Percentiles rank a stretch among this genome's conserved stretches.
Evolutionary conservation across 306 rosid genomes (phyloP).

Genomic region (Lathyrus sativus): DNA sequence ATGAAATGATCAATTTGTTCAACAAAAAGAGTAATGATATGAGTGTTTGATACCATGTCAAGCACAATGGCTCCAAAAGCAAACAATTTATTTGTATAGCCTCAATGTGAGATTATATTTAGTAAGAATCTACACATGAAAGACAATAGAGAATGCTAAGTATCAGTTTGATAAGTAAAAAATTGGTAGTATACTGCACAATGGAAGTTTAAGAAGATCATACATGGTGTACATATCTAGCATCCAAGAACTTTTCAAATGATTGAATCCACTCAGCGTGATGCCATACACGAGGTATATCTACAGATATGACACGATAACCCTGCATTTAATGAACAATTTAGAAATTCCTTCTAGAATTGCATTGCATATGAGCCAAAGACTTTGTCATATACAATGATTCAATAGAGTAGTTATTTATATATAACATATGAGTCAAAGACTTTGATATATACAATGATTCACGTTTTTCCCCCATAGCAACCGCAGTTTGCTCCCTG

Average conservation of each 20-base stretch:
- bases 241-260: slow-evolving; percentile 98
- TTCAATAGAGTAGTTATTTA: too few relatives aligned
- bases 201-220: slow-evolving; percentile 40
- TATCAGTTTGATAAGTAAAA: too few relatives aligned
- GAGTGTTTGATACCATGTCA: slow-evolving; percentile 7
- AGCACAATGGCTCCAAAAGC: slow-evolving; percentile 28
- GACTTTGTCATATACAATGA: too few relatives aligned
- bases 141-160: slow-evolving; percentile 31
- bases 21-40: too few relatives aligned
- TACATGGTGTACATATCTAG: slow-evolving; percentile 96
- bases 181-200: slow-evolving; percentile 14
- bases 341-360: slow-evolving; percentile 11
- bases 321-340: slow-evolving; percentile 61
- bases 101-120: slow-evolving; percentile 6
- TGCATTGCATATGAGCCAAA: slow-evolving; percentile 26
- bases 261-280: slow-evolving; percentile 93
- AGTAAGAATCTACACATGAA: slow-evolving; percentile 20
- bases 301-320: slow-evolving; percentile 91
- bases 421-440: too few relatives aligned
- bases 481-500: too few relatives aligned
- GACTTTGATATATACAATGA: too few relatives aligned
- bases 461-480: too few relatives aligned
- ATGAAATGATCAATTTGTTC: slow-evolving; percentile 1
- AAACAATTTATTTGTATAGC: slow-evolving; percentile 32
- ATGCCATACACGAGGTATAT: slow-evolving; percentile 94